Evolutionary conservation across 352 stramenopile species (phyloP).

Genomic region (Elongisporangium prolatum): DNA sequence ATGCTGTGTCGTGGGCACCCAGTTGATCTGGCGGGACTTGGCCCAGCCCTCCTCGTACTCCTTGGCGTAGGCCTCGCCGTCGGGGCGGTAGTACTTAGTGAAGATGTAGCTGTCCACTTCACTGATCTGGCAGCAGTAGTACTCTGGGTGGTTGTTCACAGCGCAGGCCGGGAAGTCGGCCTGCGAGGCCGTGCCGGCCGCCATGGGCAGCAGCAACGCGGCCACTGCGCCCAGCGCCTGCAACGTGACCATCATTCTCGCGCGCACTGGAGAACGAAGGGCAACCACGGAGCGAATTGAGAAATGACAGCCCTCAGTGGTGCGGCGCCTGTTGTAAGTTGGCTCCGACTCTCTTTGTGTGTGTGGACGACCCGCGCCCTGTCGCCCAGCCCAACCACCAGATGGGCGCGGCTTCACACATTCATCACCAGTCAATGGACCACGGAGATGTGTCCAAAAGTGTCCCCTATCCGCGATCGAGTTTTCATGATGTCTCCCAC

Average conservation of each 20-base stretch:
- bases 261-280: background rate
- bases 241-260: conserved; percentile 4
- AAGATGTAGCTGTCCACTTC: conserved; percentile 37
- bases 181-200: conserved; percentile 38
- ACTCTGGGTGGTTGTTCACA: conserved; percentile 49
- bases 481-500: background rate
- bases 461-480: background rate
- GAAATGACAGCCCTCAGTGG: background rate
- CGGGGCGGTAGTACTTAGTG: conserved; percentile 54
- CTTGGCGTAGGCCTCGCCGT: conserved; percentile 29
- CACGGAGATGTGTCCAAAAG: background rate
- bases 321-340: background rate
- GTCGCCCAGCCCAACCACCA: background rate
- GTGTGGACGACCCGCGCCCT: background rate
- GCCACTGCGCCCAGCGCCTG: conserved; percentile 9
- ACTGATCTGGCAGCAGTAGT: conserved; percentile 52
- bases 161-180: conserved; percentile 52
- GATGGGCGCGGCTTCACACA: background rate
- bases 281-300: background rate
- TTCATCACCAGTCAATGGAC: background rate
- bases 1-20: conserved; percentile 25
- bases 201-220: conserved; percentile 17
- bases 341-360: background rate
- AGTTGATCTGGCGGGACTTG: conserved; percentile 63
- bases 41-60: conserved; percentile 70